Conservation (phyloP, 2,329 filamentous ascomycete genomes). For the Botrytis porri region DNA sequence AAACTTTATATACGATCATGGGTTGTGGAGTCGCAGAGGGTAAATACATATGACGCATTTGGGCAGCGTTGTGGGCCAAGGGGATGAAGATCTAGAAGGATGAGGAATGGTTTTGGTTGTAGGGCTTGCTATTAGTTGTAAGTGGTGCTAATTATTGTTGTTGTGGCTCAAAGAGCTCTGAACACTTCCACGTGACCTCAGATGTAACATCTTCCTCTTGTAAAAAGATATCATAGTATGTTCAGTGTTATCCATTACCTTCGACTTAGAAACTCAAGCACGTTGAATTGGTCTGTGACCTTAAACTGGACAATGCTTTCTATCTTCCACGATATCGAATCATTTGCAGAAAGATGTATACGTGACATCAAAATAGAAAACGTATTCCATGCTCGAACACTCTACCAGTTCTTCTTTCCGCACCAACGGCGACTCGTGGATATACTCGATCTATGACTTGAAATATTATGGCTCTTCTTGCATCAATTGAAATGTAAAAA, state of each 20-base stretch:
- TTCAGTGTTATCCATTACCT: fast-evolving
- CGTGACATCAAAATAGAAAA: not conserved
- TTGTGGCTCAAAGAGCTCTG: not conserved
- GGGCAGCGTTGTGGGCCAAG: not conserved
- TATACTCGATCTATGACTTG: not conserved
- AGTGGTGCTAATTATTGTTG: not conserved
- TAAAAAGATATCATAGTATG: not conserved
- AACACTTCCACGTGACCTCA: not conserved
- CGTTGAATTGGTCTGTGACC: not conserved
- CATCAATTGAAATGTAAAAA: not conserved
- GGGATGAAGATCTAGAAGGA: not conserved
- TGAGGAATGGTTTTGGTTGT: not conserved
- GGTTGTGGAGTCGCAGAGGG: not conserved
- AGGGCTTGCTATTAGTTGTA: not conserved
- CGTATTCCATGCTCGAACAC: not conserved
- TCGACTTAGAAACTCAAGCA: fast-evolving
- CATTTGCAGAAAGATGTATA: not conserved
- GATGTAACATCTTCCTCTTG: not conserved
- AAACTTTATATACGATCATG: not conserved
- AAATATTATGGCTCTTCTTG: not conserved
- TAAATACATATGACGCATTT: not conserved
- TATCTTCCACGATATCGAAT: not conserved
- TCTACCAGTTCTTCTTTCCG: not conserved
- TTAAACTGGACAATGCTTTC: not conserved
- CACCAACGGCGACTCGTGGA: fast-evolving